Base-by-base conservation (phyloP, 768 basidiomycete species). In the Trametes meyenii region DNA sequence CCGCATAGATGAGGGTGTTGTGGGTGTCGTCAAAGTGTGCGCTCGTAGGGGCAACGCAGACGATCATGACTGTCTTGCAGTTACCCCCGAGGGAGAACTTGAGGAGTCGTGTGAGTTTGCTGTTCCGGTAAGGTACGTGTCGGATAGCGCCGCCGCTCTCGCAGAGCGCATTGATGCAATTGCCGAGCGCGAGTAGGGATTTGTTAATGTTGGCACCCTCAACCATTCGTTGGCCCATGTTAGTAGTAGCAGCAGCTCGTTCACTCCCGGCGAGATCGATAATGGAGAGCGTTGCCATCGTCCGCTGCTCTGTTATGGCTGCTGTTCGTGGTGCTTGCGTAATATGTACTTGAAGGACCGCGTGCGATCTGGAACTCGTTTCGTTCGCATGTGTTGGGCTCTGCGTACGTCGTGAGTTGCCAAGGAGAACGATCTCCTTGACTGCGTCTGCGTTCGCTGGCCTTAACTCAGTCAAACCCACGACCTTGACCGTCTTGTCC, bases 181-280 rank as follows among this genome's bases (percentile, higher is more conserved):
- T 98, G 29, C 95, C 95, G 36, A 99, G 86, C 7, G 97, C 95
- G 56, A 99, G 87, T 21, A 99, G 86, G 33, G 96, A 98, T 74
- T 98, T 96, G 78, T 99, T 99, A 79, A 99, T 99, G 72, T 98
- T 98, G 60, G 96, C 96, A 38, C 97, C 97, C 73, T 99, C 97
- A 39, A 96, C 88, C 92, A 98, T 96, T 19, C 97, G 89, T 69
- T 96, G 91, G 29, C 97, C 97, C 89, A 97, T 96, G 75, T 99
- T 99, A 39, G 84, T 88, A 7, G 96, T 98, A 0, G 95, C 97
- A 17, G 95, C 91, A 17, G 97, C 97, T 14, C 97, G 87, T 72
- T 99, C 97, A 68, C 94, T 96, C 26, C 97, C 97, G 6, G 97
- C 97, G 58, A 99, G 81, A 77, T 99, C 97, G 70, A 99, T 99